Percentiles rank a stretch among this genome's conserved stretches.
Conservation (phyloP, 23 red algal genomes). For the Gracilariopsis chorda region DNA sequence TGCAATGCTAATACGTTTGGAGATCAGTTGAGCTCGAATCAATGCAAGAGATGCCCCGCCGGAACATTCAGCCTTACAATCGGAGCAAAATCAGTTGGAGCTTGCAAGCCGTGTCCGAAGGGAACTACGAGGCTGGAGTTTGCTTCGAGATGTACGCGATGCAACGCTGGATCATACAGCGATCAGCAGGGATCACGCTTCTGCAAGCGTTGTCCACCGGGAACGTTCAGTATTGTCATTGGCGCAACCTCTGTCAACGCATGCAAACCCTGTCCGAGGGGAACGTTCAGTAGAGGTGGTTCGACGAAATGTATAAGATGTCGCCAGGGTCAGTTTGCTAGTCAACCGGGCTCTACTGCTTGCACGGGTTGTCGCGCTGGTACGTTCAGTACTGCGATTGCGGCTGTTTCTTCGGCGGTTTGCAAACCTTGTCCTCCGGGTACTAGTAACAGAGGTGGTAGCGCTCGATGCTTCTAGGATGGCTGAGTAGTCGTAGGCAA, state of each 20-base stretch:
- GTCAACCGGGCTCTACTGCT: constrained; percentile 3
- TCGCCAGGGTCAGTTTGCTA: not conserved
- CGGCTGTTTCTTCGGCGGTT: constrained; percentile 1
- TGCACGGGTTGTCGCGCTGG: constrained; percentile 22
- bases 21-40: not conserved
- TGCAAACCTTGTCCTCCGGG: constrained; percentile 45
- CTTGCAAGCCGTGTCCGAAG: constrained; percentile 39
- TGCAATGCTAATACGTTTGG: constrained; percentile 29
- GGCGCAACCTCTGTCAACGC: not conserved
- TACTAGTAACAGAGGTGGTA: constrained; percentile 11
- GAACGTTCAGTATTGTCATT: constrained; percentile 33
- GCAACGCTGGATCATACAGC: not conserved
- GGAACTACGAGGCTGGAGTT: constrained; percentile 1
- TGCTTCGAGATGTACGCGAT: not conserved
- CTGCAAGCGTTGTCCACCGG: constrained; percentile 34
- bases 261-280: constrained; percentile 19
- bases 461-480: constrained; percentile 2
- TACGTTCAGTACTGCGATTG: constrained; percentile 2
- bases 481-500: too few relatives aligned
- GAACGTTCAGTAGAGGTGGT: not conserved
- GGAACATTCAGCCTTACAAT: constrained; percentile 33
- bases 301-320: not conserved
- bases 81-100: not conserved
- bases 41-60: constrained; percentile 39
- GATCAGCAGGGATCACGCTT: not conserved